Conservation (phyloP, 2,329 filamentous ascomycete genomes). For the Colletotrichum sp. region DNA sequence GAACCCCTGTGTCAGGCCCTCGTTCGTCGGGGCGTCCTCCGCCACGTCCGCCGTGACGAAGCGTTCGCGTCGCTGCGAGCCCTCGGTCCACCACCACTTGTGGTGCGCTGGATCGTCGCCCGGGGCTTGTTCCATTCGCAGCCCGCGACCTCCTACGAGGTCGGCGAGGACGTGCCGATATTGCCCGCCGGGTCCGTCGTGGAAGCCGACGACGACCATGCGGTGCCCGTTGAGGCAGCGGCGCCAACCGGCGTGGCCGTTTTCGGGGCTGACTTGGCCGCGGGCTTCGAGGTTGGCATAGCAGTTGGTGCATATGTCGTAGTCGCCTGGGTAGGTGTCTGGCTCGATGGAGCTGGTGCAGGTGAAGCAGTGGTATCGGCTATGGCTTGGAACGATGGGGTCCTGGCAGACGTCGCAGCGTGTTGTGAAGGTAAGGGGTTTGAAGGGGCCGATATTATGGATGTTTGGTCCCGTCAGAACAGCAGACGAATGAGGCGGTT, state of each 20-base stretch:
- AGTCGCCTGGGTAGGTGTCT: slow-evolving; percentile 70
- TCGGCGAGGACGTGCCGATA: slow-evolving; percentile 72
- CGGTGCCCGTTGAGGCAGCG: slow-evolving; percentile 81
- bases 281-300: slow-evolving; percentile 71
- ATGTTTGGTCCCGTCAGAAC: slow-evolving; percentile 53
- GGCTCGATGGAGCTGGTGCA: slow-evolving; percentile 63
- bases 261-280: slow-evolving; percentile 72
- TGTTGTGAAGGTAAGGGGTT: slow-evolving; percentile 73
- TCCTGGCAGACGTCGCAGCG: slow-evolving; percentile 81
- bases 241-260: slow-evolving; percentile 83
- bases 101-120: slow-evolving; percentile 37
- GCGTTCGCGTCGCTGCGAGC: slow-evolving; percentile 44
- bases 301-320: slow-evolving; percentile 83
- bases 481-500: slow-evolving; percentile 49
- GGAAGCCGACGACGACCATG: slow-evolving; percentile 82
- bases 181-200: slow-evolving; percentile 70
- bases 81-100: slow-evolving; percentile 58
- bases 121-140: slow-evolving; percentile 64
- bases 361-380: slow-evolving; percentile 79
- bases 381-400: slow-evolving; percentile 71
- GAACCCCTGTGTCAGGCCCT: slow-evolving; percentile 47
- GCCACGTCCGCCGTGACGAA: slow-evolving; percentile 59
- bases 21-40: slow-evolving; percentile 41
- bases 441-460: slow-evolving; percentile 60
- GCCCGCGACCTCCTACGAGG: slow-evolving; percentile 76